Conservation (phyloP, 805 yeast genomes). For the Kazachstania africana region DNA sequence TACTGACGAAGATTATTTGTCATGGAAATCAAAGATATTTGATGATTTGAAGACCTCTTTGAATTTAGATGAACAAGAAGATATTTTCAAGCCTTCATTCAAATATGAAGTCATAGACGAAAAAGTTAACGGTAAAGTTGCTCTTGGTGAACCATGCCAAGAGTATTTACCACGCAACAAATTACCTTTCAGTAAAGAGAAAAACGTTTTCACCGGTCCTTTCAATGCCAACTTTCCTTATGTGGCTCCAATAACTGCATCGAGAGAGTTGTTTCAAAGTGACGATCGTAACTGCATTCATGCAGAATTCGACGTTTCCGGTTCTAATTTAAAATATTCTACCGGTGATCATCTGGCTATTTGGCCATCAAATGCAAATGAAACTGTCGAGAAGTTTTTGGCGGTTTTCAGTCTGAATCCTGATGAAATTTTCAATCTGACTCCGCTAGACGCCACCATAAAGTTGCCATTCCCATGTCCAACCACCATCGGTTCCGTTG, state of each 20-base stretch:
- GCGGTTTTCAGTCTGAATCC: constrained; percentile 47
- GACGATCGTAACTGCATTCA: constrained; percentile 73
- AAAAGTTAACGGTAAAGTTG: constrained; percentile 30
- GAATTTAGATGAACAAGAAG: constrained; percentile 62
- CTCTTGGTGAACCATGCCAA: constrained; percentile 72
- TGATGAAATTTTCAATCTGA: constrained; percentile 48
- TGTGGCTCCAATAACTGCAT: constrained; percentile 51
- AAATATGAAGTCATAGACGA: constrained; percentile 26
- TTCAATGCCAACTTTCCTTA: constrained; percentile 76
- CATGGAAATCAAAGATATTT: constrained; percentile 81
- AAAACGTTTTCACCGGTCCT: constrained; percentile 51
- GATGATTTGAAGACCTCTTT: constrained; percentile 53
- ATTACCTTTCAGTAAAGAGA: constrained; percentile 27
- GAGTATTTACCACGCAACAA: constrained; percentile 34
- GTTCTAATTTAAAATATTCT: constrained; percentile 64
- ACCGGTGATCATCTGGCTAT: constrained; percentile 96
- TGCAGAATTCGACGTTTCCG: constrained; percentile 73
- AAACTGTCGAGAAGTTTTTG: constrained; percentile 57
- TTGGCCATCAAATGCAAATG: constrained; percentile 84
- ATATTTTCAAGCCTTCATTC: constrained; percentile 65
- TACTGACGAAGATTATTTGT: constrained; percentile 85
- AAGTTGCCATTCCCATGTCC: constrained; percentile 61
- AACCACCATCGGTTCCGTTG: constrained; percentile 77
- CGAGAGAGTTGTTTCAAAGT: constrained; percentile 63
- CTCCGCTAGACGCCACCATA: constrained; percentile 59